A percentile compares a stretch with the other conserved stretches of the same genome.
phyloP scores from a whole-genome alignment of 495 filamentous ascomycete species.

The Neurospora sp. region DNA sequence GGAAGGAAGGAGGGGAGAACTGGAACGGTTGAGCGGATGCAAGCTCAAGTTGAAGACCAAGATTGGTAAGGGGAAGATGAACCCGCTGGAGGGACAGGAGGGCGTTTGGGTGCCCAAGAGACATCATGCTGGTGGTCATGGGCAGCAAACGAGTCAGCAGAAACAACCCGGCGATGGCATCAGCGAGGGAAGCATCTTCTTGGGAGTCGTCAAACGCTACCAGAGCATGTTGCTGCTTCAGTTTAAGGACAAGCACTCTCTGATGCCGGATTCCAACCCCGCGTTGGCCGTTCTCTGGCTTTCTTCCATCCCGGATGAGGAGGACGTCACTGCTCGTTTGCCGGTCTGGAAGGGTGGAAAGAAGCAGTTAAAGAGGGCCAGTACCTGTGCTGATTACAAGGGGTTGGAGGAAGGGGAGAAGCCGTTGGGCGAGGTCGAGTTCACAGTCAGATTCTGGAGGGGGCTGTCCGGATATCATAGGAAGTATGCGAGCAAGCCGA shows the following conservation, averaged over 20 bases:
- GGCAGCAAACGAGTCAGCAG: neutral
- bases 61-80: constrained; percentile 44
- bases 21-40: constrained; percentile 31
- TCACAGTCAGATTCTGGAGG: constrained; percentile 45
- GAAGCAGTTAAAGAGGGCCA: constrained; percentile 33
- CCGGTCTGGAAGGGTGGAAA: constrained; percentile 47
- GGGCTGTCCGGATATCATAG: constrained; percentile 50
- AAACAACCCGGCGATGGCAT: constrained; percentile 17
- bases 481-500: constrained; percentile 34
- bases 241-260: constrained; percentile 38
- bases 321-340: constrained; percentile 42
- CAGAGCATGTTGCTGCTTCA: constrained; percentile 48
- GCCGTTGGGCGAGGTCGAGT: constrained; percentile 45
- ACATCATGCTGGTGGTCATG: neutral
- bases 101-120: constrained; percentile 21
- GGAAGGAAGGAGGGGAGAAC: constrained; percentile 20
- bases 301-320: constrained; percentile 53
- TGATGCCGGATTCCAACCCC: constrained; percentile 42
- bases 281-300: constrained; percentile 61
- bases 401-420: constrained; percentile 33
- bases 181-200: constrained; percentile 32
- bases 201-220: constrained; percentile 55
- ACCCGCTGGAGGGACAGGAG: constrained; percentile 21
- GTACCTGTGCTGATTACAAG: constrained; percentile 26
- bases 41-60: constrained; percentile 48